These are phyloP conservation scores for Aspergillus arachidicola DNA, from an alignment of 2,329 filamentous ascomycete species.

Conservation along the genomic window DNA sequence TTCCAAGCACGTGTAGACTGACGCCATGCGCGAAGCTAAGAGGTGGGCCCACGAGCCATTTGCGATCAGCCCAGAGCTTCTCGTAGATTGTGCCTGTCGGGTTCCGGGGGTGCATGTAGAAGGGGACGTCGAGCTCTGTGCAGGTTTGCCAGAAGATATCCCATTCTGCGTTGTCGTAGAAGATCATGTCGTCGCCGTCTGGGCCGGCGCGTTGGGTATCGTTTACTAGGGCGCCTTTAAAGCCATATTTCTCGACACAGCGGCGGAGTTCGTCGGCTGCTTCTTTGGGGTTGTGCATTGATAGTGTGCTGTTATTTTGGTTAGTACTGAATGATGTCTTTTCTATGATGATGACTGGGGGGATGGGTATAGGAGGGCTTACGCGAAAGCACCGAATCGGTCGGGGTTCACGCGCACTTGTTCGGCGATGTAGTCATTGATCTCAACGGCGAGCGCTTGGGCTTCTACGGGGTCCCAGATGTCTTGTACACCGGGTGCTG, in stretches of 20 bases:
- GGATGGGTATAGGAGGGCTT: slow-evolving; percentile 1
- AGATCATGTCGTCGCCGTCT: slow-evolving; percentile 64
- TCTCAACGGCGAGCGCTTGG: slow-evolving; percentile 46
- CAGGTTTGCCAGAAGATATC: slow-evolving; percentile 61
- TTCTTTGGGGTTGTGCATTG: slow-evolving; percentile 46
- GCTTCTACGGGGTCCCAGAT: slow-evolving; percentile 49
- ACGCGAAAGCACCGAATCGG: slow-evolving; percentile 50
- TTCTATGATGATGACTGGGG: no score
- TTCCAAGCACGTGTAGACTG: slow-evolving; percentile 58
- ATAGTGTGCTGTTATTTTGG: slow-evolving; percentile 29
- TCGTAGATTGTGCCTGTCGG: slow-evolving; percentile 60
- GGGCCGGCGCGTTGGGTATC: slow-evolving; percentile 62
- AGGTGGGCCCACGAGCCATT: slow-evolving; percentile 63
- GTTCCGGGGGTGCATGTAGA: slow-evolving; percentile 65
- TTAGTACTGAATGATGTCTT: neutral
- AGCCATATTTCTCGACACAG: slow-evolving; percentile 61
- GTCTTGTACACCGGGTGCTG: slow-evolving; percentile 53
- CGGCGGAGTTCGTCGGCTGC: slow-evolving; percentile 44
- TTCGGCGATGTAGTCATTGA: slow-evolving; percentile 52
- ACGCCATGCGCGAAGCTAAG: slow-evolving; percentile 63
- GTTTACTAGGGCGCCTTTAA: slow-evolving; percentile 65
- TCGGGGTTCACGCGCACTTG: slow-evolving; percentile 46
- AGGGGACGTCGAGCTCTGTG: slow-evolving; percentile 62
- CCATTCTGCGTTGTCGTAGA: slow-evolving; percentile 65
- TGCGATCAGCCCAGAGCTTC: slow-evolving; percentile 60